These are phyloP conservation scores for Populus deltoides DNA, from an alignment of 345 rosid genomes.

Conservation along the genomic window DNA sequence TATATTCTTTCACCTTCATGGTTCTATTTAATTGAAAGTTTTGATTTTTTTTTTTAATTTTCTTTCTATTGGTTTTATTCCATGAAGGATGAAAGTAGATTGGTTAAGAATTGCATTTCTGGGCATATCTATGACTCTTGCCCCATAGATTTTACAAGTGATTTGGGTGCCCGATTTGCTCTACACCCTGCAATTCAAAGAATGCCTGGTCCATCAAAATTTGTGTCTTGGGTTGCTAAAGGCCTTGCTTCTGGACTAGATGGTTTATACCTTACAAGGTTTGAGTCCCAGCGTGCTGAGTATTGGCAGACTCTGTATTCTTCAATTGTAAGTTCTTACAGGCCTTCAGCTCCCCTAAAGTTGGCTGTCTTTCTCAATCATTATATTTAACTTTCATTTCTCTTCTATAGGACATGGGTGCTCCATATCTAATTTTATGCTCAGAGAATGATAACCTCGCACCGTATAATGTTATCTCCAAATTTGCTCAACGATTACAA, in stretches of 20 bases:
- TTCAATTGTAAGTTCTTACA: slow-evolving; percentile 61
- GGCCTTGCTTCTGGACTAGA: slow-evolving; percentile 75
- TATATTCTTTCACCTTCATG: neutral
- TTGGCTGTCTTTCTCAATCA: slow-evolving; percentile 8
- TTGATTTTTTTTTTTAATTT: slow-evolving; percentile 4
- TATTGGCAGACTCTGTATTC: slow-evolving; percentile 82
- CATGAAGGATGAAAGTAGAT: slow-evolving; percentile 61
- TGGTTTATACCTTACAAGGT: slow-evolving; percentile 77
- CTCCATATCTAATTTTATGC: slow-evolving; percentile 83
- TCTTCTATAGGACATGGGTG: slow-evolving; percentile 56
- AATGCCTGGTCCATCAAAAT: slow-evolving; percentile 64
- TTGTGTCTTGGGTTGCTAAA: slow-evolving; percentile 76
- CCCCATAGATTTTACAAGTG: slow-evolving; percentile 82
- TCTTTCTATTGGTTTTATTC: slow-evolving; percentile 5
- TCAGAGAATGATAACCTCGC: slow-evolving; percentile 77
- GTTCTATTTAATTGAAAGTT: neutral
- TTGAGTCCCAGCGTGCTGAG: slow-evolving; percentile 77
- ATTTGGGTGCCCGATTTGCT: slow-evolving; percentile 64
- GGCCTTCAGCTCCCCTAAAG: slow-evolving; percentile 6
- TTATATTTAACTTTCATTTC: neutral
- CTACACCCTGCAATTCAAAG: slow-evolving; percentile 62
- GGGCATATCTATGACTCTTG: slow-evolving; percentile 90
- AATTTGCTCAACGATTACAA: slow-evolving; percentile 54
- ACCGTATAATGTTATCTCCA: slow-evolving; percentile 49
- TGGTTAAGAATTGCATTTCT: slow-evolving; percentile 70